These are phyloP conservation scores for Gremmenia infestans DNA, from an alignment of 2,329 filamentous ascomycete genomes.

Conservation along the genomic window DNA sequence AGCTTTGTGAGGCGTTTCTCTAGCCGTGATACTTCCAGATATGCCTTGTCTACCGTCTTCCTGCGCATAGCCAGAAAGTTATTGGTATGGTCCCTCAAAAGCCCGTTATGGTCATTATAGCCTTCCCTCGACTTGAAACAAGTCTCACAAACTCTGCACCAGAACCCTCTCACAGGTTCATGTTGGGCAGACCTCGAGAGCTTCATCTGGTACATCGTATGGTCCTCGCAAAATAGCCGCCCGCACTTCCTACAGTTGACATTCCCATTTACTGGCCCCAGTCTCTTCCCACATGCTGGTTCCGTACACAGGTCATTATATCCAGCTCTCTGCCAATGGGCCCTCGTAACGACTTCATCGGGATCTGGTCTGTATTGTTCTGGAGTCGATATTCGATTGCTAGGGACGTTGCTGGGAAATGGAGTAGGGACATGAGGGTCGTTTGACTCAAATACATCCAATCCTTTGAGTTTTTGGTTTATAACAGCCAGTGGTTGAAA, in stretches of 20 bases:
- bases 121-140: constrained; percentile 96
- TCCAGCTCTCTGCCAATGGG: constrained; percentile 81
- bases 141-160: constrained; percentile 97
- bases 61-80: constrained; percentile 67
- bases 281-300: constrained; percentile 72
- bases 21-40: constrained; percentile 80
- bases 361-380: constrained; percentile 52
- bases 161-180: constrained; percentile 83
- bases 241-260: constrained; percentile 95
- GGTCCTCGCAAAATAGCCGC: constrained; percentile 89
- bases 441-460: constrained; percentile 73
- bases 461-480: constrained; percentile 69
- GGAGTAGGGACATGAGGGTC: constrained; percentile 41
- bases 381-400: constrained; percentile 31
- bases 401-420: constrained; percentile 32
- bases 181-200: constrained; percentile 82
- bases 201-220: constrained; percentile 99
- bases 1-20: constrained; percentile 90
- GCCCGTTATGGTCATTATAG: constrained; percentile 82
- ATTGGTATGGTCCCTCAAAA: constrained; percentile 66
- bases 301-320: constrained; percentile 80
- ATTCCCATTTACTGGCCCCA: constrained; percentile 74
- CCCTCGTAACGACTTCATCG: constrained; percentile 81
- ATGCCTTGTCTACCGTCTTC: constrained; percentile 75
- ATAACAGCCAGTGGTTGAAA: constrained; percentile 70